Evolutionary conservation across 345 rosid genomes (phyloP), one percentile per base, ranked within the genome.

Genomic region (Garcia nutans): DNA sequence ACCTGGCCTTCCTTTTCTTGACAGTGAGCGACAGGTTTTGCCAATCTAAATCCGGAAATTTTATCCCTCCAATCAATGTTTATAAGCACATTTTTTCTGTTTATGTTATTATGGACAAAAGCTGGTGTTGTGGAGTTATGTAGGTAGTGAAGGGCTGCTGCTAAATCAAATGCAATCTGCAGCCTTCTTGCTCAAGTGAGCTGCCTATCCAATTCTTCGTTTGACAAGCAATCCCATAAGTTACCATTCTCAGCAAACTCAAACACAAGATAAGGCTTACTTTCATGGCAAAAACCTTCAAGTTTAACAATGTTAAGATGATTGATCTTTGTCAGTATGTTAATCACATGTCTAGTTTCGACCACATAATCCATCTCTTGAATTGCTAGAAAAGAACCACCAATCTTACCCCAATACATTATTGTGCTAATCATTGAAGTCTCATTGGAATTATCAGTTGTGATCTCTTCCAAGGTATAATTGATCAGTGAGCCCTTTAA

Each of bases 111-210:
- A n/a, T n/a, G n/a, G n/a, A n/a, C n/a, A n/a, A n/a, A n/a, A 65
- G 75, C 59, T 28, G 85, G 88, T 58, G 65, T 69, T 54, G 85
- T 85, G 65, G 70, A 78, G 47, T 70, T 61, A 62, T 85, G 84
- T 24, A 85, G 59, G 73, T 82, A 85, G 66, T 82, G 82, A 61
- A 85, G 83, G 13, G 75, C 86, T 47, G 63, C 81, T 11, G 86
- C 84, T 17, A 85, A 42, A 78, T 85, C 88, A 73, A 71, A 75
- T 33, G 81, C 86, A 70, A 78, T 81, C 61, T 72, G 86, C 50
- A 72, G 73, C 81, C 87, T 80, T 73, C 37, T 82, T 15, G 2
- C 63, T 85, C 87, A 84, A 20, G 74, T 79, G 44, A 82, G 65
- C 76, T 82, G 83, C 80, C 52, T 77, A n/a, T 72, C 70, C 41